Base-by-base conservation (phyloP, 1,284 basidiomycete species). In the Cystobasidium slooffiae region DNA sequence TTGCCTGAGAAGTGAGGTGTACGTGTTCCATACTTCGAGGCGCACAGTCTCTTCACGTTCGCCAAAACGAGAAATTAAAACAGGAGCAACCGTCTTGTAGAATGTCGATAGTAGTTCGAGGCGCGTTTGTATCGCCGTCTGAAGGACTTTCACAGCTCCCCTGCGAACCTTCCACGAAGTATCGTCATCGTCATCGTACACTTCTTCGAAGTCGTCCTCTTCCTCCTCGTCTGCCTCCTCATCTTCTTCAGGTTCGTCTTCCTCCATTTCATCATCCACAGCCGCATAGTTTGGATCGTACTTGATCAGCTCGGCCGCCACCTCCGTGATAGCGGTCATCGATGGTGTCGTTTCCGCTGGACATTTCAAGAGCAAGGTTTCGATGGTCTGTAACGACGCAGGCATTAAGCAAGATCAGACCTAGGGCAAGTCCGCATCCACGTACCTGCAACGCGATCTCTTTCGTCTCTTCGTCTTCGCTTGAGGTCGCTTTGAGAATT, bases 161-260 rank as follows among this genome's bases (percentile, higher is more conserved):
- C 96, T 88, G 75, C 97, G 90, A 75, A 97, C 94, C 84, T 97
- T 98, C 88, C 97, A 99, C 0, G 95, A 97, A n/a, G 93, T 91
- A 81, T 99, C 97, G 81, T 99, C 97, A 78, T 99, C 96, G 79
- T 99, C 96, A 7, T 93, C 94, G 82, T 97, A 97, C 31, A 67
- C 49, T 31, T 68, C 49, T 53, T 49, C 43, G 51, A 66, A 72
- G 5, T 18, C 74, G 52, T 75, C 41, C 5, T 82, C 86, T 78
- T 79, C 81, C 56, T 83, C 84, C 24, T 83, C 91, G 3, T 90
- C 90, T 0, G 86, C 89, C 69, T 77, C 82, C 37, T 78, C 79
- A 78, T 82, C 81, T 55, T 81, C 82, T 12, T 82, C 81, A 61
- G 82, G 83, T 24, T 82, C 90, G 4, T 90, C 90, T 8, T 89